These are phyloP conservation scores for Petunia hybrid DNA, from an alignment of 305 asterid species.

Conservation along the genomic window DNA sequence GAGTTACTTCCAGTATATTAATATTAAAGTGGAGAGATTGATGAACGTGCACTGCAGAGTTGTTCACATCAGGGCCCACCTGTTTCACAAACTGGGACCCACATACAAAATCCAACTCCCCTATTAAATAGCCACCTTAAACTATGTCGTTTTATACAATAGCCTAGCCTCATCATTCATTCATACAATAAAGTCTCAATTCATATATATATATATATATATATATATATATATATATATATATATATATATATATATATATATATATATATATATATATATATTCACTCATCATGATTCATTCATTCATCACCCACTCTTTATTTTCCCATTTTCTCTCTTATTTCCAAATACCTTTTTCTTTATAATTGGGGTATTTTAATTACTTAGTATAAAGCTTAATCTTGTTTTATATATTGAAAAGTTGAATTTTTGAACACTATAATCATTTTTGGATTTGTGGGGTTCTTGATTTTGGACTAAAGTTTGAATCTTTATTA, in stretches of 20 bases:
- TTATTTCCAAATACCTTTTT: background rate
- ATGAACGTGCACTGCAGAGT: background rate
- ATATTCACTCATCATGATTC: no score
- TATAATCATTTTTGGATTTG: background rate
- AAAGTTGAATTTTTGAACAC: background rate
- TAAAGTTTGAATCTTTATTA: background rate
- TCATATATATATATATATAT: no score
- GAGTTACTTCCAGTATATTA: no score
- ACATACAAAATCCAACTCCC: background rate
- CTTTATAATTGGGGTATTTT: constrained; percentile 14
- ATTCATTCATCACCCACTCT: no score
- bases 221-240: no score
- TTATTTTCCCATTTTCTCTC: background rate
- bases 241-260: background rate
- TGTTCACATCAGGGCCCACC: background rate
- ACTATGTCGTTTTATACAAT: background rate
- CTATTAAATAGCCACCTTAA: background rate
- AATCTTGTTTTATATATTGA: constrained; percentile 13
- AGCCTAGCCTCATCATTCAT: no score
- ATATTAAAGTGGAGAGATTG: background rate
- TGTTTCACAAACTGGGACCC: background rate
- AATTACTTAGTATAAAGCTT: background rate
- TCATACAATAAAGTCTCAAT: no score
- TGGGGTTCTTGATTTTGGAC: background rate
- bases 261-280: background rate